Evolutionary conservation across 371 early-diverging fungal species (phyloP).

Genomic region (Lichtheimia hyalospora): DNA sequence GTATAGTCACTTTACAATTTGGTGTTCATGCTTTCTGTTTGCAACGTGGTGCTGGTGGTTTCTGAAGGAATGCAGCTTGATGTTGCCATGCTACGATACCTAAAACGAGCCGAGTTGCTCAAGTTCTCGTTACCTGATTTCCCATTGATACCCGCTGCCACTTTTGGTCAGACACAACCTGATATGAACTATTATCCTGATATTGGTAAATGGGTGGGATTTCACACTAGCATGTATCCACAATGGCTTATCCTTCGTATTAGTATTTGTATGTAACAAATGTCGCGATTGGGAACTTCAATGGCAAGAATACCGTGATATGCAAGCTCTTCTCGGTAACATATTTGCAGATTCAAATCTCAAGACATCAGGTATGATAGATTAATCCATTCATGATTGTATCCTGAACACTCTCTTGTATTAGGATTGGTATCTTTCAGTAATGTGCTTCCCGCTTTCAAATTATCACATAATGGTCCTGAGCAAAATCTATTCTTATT

Average conservation of each 20-base stretch:
- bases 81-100: constrained; percentile 37
- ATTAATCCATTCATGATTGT: not conserved
- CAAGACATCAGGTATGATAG: constrained; percentile 37
- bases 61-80: constrained; percentile 53
- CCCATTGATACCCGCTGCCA: constrained; percentile 28
- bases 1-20: constrained; percentile 45
- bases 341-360: constrained; percentile 41
- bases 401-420: not conserved
- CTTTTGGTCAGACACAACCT: constrained; percentile 16
- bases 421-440: constrained; percentile 33
- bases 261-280: constrained; percentile 55
- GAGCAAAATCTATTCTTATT: constrained; percentile 34
- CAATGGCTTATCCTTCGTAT: too few species aligned
- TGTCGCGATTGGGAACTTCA: constrained; percentile 33
- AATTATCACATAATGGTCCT: not conserved
- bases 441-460: constrained; percentile 24
- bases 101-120: constrained; percentile 55
- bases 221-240: not conserved
- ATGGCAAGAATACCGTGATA: constrained; percentile 17
- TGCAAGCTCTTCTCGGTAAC: constrained; percentile 19
- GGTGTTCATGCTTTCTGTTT: constrained; percentile 64
- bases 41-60: constrained; percentile 68
- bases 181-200: constrained; percentile 44
- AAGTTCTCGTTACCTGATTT: constrained; percentile 51
- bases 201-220: constrained; percentile 22